Conservation (phyloP, 2,329 filamentous ascomycete species). For the Didymella pomorum region DNA sequence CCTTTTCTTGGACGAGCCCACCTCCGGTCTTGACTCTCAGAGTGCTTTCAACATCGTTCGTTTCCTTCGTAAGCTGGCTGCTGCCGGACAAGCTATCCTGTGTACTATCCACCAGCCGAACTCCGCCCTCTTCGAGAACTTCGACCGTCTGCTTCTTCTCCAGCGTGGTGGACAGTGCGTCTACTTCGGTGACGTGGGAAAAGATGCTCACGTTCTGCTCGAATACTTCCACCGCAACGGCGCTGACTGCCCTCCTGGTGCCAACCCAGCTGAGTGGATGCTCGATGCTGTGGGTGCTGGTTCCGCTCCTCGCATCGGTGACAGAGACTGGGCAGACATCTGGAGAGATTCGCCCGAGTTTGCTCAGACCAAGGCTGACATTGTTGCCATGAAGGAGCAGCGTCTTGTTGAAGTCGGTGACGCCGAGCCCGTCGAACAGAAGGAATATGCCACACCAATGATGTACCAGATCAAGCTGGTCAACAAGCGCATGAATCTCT, state of each 20-base stretch:
- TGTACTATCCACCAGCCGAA: constrained; percentile 94
- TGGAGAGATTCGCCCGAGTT: constrained; percentile 79
- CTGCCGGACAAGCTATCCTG: constrained; percentile 85
- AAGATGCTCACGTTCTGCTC: constrained; percentile 75
- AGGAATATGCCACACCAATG: constrained; percentile 83
- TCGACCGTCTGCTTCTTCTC: constrained; percentile 81
- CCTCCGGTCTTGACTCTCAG: constrained; percentile 75
- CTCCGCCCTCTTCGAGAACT: constrained; percentile 85
- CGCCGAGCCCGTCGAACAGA: constrained; percentile 61
- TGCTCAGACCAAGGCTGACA: constrained; percentile 70
- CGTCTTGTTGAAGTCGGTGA: constrained; percentile 60
- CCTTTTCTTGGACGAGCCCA: constrained; percentile 81
- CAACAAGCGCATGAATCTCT: constrained; percentile 73
- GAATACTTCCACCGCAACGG: constrained; percentile 62
- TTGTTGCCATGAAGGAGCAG: constrained; percentile 70
- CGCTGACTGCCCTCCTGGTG: constrained; percentile 64
- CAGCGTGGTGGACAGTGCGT: constrained; percentile 81
- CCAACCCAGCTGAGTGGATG: constrained; percentile 77
- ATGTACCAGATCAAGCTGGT: constrained; percentile 81
- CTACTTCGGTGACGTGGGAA: constrained; percentile 85
- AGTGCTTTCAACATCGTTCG: constrained; percentile 79
- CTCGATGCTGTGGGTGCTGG: constrained; percentile 83
- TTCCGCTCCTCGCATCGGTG: constrained; percentile 73
- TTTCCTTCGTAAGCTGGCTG: constrained; percentile 77
- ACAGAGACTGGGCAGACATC: constrained; percentile 80